Base-by-base conservation (phyloP, 371 early-diverging fungal species). In the Coemansia sp. region DNA sequence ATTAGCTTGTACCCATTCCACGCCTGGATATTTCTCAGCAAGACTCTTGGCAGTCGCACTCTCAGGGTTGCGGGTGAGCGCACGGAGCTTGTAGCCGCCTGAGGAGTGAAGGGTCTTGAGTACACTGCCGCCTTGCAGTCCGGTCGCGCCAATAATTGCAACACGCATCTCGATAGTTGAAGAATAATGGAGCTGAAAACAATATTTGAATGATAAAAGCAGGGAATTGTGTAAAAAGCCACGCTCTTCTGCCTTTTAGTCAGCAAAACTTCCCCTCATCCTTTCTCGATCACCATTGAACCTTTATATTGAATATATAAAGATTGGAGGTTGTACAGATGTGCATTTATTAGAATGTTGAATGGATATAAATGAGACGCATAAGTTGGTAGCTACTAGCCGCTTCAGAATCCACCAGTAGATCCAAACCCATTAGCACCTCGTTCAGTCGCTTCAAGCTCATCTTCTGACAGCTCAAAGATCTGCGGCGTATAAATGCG, bases 351-450 rank as follows among this genome's bases (percentile, higher is more conserved):
- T 36, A 11, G 11, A 36, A 36, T 36, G 0, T 36, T 36, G 36
- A 36, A 36, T 36, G 36, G 12, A 36, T 36, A 36, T 36, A 36
- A 36, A 36, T 36, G 36, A 36, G 36, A 36, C 36, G 36, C 36
- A 36, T 11, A 36, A 12, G 36, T 36, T 36, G 9, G 36, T 36
- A 36, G 36, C 36, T 36, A 36, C 36, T 36, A 36, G 9, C 1
- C 19, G 19, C 19, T 19, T 49, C 21, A 49, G 32, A 52, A 53
- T 9, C 56, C 85, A 17, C 98, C 98, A 26, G 98, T 98, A 8
- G 96, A 97, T 4, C 99, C 98, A 77, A 95, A 98, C 4, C 98
- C 96, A 26, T 88, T 87, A 1, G 78, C 80, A n/a, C 98, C 97
- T 58, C 99, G 87, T 9, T 76, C 86, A 15, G 96, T 82, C 13